Conservation (phyloP, 2,329 filamentous ascomycete species). For the Hansfordia pulvinata region DNA sequence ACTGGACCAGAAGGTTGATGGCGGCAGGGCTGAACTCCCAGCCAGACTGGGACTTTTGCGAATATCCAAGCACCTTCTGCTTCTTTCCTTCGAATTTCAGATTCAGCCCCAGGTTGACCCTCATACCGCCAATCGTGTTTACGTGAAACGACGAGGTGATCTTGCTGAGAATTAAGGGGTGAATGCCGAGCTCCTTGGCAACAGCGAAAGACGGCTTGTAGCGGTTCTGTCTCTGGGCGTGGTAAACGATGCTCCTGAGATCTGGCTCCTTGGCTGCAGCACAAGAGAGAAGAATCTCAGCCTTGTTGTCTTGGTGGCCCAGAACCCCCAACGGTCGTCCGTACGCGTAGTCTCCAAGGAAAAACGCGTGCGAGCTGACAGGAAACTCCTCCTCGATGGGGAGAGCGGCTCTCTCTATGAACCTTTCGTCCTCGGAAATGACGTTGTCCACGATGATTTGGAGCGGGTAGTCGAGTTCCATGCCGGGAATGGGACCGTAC, state of each 20-base stretch:
- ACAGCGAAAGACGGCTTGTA: constrained; percentile 87
- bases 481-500: constrained; percentile 71
- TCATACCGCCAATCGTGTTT: constrained; percentile 60
- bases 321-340: constrained; percentile 78
- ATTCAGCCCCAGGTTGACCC: constrained; percentile 85
- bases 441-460: constrained; percentile 87
- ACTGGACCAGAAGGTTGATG: constrained; percentile 65
- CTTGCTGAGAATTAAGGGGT: constrained; percentile 83
- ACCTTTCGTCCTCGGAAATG: constrained; percentile 80
- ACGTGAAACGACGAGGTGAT: constrained; percentile 91
- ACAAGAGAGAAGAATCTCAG: constrained; percentile 65
- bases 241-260: constrained; percentile 62
- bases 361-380: constrained; percentile 70
- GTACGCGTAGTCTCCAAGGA: constrained; percentile 86
- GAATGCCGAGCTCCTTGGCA: constrained; percentile 66
- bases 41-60: constrained; percentile 68
- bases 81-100: constrained; percentile 95
- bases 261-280: constrained; percentile 63
- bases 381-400: constrained; percentile 90
- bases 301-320: constrained; percentile 59
- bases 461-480: constrained; percentile 82
- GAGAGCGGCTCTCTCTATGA: constrained; percentile 78
- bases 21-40: constrained; percentile 94
- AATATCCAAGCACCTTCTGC: constrained; percentile 90
- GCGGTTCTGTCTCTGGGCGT: constrained; percentile 55